A percentile compares a stretch with the other conserved stretches of the same genome.
Conservation (phyloP, 768 basidiomycete genomes). For the Boletus patriciae region DNA sequence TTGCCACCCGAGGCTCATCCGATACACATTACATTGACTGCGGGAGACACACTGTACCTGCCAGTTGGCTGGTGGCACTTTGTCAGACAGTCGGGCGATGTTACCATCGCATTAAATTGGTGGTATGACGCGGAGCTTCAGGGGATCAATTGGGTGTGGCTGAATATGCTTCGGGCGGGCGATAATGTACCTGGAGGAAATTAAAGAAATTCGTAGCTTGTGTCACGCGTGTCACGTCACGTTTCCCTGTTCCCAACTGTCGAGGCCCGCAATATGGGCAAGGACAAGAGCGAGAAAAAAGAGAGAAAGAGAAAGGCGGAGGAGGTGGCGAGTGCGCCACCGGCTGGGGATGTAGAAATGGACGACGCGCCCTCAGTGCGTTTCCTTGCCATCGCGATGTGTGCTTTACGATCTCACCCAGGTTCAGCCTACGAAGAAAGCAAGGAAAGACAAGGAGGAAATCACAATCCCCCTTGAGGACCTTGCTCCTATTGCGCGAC, state of each 20-base stretch:
- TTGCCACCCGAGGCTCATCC: conserved; percentile 60
- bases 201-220: conserved; percentile 10
- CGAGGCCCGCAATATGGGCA: conserved; percentile 46
- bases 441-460: conserved; percentile 60
- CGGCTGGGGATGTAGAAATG: conserved; percentile 50
- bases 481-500: conserved; percentile 91
- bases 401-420: conserved; percentile 21
- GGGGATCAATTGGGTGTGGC: conserved; percentile 68
- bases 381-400: conserved; percentile 27
- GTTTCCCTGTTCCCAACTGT: neutral
- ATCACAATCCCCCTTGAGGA: conserved; percentile 72
- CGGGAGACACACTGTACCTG: conserved; percentile 83
- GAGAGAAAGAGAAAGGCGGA: conserved; percentile 63
- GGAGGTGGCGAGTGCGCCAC: conserved; percentile 23
- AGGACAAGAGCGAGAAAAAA: conserved; percentile 77
- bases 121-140: conserved; percentile 84
- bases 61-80: conserved; percentile 97
- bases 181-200: conserved; percentile 32
- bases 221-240: conserved; percentile 28
- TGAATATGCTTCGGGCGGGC: conserved; percentile 58
- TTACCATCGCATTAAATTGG: conserved; percentile 78
- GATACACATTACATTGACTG: conserved; percentile 59
- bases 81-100: conserved; percentile 66
- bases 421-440: conserved; percentile 51
- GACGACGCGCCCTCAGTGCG: conserved; percentile 38